Conservation (phyloP, 1,284 basidiomycete genomes). For the Trichosporon coremiiforme region DNA sequence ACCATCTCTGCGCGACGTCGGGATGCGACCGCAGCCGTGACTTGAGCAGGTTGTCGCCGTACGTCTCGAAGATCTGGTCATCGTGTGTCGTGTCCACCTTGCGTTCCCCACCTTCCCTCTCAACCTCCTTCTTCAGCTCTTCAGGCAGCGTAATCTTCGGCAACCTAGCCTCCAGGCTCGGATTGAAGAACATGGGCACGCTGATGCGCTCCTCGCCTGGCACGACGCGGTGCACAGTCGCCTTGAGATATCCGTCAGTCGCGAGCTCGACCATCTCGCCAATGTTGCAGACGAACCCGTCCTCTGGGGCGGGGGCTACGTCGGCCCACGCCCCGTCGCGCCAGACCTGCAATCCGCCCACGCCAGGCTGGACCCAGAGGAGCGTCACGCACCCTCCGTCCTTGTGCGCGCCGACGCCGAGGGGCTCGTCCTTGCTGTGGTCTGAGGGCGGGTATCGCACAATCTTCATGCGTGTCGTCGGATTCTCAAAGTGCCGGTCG, state of each 20-base stretch:
- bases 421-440: neutral
- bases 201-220: slow-evolving; percentile 25
- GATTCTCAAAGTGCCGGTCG: slow-evolving; percentile 27
- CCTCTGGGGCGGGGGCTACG: slow-evolving; percentile 57
- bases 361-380: slow-evolving; percentile 28
- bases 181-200: slow-evolving; percentile 32
- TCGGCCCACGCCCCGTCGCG: slow-evolving; percentile 68
- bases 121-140: neutral
- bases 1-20: slow-evolving; percentile 24
- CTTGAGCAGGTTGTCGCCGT: slow-evolving; percentile 32
- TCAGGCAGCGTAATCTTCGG: slow-evolving; percentile 23
- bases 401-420: slow-evolving; percentile 32
- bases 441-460: slow-evolving; percentile 26
- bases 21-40: slow-evolving; percentile 29
- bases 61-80: slow-evolving; percentile 25
- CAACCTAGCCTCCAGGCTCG: slow-evolving; percentile 27
- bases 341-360: slow-evolving; percentile 26
- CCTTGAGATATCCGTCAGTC: slow-evolving; percentile 31
- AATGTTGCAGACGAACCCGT: slow-evolving; percentile 72
- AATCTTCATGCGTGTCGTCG: slow-evolving; percentile 31
- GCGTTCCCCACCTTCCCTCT: slow-evolving; percentile 6
- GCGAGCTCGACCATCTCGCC: slow-evolving; percentile 60
- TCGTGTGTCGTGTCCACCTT: neutral
- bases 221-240: slow-evolving; percentile 30
- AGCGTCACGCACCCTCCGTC: slow-evolving; percentile 32